phyloP scores from a whole-genome alignment of 352 stramenopile genomes.

The Phytophthora boehmeriae region DNA sequence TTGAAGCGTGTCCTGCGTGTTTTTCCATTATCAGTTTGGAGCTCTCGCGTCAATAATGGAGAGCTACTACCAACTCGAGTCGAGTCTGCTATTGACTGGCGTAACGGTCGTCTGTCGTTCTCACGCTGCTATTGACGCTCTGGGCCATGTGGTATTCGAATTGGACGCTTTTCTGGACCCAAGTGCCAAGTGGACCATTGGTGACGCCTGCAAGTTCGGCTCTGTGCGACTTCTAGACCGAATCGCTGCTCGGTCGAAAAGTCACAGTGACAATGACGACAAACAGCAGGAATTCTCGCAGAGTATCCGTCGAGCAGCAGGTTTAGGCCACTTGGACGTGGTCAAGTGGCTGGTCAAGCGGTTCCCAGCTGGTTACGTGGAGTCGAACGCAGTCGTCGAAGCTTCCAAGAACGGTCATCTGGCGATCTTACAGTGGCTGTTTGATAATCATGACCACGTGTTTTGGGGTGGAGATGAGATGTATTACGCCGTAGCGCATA shows the following conservation, averaged over 20 bases:
- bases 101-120: conserved; percentile 28
- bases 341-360: conserved; percentile 24
- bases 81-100: conserved; percentile 8
- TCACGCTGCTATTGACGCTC: conserved; percentile 7
- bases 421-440: conserved; percentile 32
- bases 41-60: no score
- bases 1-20: no score
- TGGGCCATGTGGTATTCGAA: conserved; percentile 15
- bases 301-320: conserved; percentile 7
- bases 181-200: conserved; percentile 15
- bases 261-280: background rate
- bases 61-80: background rate
- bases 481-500: conserved; percentile 28
- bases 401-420: conserved; percentile 33
- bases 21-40: no score
- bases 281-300: conserved; percentile 8
- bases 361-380: conserved; percentile 20
- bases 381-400: conserved; percentile 17
- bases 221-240: conserved; percentile 31
- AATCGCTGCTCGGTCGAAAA: conserved; percentile 4
- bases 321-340: conserved; percentile 17
- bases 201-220: conserved; percentile 17
- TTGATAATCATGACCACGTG: conserved; percentile 34
- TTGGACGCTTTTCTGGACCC: conserved; percentile 21
- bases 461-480: conserved; percentile 40